Conservation (phyloP, 2,329 filamentous ascomycete species). For the Pyrenophora tritici-repentis region DNA sequence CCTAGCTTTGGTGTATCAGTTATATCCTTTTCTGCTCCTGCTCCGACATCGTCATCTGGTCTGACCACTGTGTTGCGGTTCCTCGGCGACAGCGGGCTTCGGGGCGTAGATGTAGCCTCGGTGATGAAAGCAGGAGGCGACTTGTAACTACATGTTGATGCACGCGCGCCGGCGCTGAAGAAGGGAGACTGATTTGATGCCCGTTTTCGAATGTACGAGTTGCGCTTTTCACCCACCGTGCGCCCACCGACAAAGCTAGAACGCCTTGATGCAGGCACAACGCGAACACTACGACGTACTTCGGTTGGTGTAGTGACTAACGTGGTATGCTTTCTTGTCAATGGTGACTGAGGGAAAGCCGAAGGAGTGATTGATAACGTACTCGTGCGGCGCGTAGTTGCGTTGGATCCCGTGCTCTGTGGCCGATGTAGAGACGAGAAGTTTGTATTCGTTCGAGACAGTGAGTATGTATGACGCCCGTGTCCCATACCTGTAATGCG, state of each 20-base stretch:
- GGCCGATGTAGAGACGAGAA: constrained; percentile 30
- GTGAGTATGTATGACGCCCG: constrained; percentile 36
- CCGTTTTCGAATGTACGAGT: constrained; percentile 51
- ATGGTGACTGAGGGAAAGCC: constrained; percentile 44
- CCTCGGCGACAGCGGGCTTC: constrained; percentile 10
- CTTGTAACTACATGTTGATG: constrained; percentile 39
- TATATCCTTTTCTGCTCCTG: constrained; percentile 18
- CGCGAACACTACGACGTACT: constrained; percentile 48
- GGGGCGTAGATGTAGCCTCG: constrained; percentile 15
- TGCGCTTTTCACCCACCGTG: constrained; percentile 48
- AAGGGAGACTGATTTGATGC: constrained; percentile 47
- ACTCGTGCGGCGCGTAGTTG: constrained; percentile 44
- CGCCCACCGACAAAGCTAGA: constrained; percentile 46
- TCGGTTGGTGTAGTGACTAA: constrained; percentile 34
- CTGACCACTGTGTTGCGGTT: constrained; percentile 23
- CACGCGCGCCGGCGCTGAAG: constrained; percentile 45
- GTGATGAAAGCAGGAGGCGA: constrained; percentile 25
- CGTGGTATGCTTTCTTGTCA: constrained; percentile 28
- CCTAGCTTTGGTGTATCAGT: constrained; percentile 1
- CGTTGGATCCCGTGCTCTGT: constrained; percentile 45
- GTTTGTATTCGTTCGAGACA: constrained; percentile 34
- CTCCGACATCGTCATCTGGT: constrained; percentile 23
- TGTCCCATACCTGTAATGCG: constrained; percentile 40
- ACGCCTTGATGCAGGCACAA: constrained; percentile 41
- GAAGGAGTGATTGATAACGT: constrained; percentile 47